phyloP scores from a whole-genome alignment of 176 grass and related monocot genomes.

The Pharus latifolius region DNA sequence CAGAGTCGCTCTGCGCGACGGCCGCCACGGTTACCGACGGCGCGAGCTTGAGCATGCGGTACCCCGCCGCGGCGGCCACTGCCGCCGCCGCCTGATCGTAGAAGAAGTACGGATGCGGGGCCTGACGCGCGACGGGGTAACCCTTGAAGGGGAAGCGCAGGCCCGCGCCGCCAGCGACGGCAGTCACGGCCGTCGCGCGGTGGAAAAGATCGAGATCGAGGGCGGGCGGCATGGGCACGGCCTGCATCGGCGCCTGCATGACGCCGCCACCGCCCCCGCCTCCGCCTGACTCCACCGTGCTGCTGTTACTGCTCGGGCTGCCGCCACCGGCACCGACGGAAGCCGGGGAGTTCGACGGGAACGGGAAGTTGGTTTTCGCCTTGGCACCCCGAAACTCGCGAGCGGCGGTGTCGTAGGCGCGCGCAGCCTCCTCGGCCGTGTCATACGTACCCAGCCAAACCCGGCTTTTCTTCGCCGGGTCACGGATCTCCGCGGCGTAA shows the following conservation, averaged over 20 bases:
- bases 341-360: neutral
- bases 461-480: slow-evolving; percentile 87
- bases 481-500: slow-evolving; percentile 88
- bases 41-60: slow-evolving; percentile 26
- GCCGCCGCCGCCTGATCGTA: slow-evolving; percentile 31
- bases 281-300: slow-evolving; percentile 46
- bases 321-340: neutral
- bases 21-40: slow-evolving; percentile 10
- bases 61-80: neutral
- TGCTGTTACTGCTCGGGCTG: slow-evolving; percentile 61
- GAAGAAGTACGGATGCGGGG: slow-evolving; percentile 37
- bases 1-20: slow-evolving; percentile 43
- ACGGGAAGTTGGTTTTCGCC: slow-evolving; percentile 83
- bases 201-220: slow-evolving; percentile 48
- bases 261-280: neutral
- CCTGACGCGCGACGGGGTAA: slow-evolving; percentile 20
- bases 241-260: slow-evolving; percentile 22
- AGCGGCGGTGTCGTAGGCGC: slow-evolving; percentile 74
- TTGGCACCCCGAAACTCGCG: slow-evolving; percentile 76
- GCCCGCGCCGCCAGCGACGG: neutral
- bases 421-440: slow-evolving; percentile 80
- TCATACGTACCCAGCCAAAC: slow-evolving; percentile 97
- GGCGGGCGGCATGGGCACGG: slow-evolving; percentile 24
- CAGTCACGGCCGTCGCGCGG: slow-evolving; percentile 9
- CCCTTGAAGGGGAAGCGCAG: slow-evolving; percentile 46